Evolutionary conservation across 345 rosid species (phyloP).

Genomic region (Pugionium dolabratum): DNA sequence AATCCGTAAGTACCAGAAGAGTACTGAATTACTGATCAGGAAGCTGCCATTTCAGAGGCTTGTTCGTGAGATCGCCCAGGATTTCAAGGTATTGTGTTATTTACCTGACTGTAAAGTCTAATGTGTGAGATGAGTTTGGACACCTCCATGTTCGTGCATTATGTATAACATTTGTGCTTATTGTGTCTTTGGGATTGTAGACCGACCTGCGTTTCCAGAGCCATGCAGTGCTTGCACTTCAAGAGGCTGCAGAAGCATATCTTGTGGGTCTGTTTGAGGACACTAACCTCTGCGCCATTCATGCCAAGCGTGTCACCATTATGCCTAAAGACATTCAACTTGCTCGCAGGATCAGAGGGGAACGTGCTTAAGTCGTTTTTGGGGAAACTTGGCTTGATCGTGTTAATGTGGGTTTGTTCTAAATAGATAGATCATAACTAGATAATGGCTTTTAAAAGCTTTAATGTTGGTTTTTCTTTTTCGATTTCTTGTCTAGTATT

Average conservation of each 20-base stretch:
- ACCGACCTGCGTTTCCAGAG: slow-evolving; percentile 94
- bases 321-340: slow-evolving; percentile 95
- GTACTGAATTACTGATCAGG: slow-evolving; percentile 92
- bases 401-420: slow-evolving; percentile 28
- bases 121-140: no score
- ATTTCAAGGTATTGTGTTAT: slow-evolving; percentile 51
- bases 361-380: slow-evolving; percentile 57
- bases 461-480: no score
- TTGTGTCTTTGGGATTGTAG: slow-evolving; percentile 22
- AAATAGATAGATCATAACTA: slow-evolving; percentile 24
- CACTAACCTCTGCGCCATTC: slow-evolving; percentile 88
- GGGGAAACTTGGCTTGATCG: background rate
- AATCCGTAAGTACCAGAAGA: slow-evolving; percentile 95
- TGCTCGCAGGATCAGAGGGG: slow-evolving; percentile 86
- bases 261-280: slow-evolving; percentile 88
- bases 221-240: slow-evolving; percentile 83
- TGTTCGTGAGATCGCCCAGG: slow-evolving; percentile 97
- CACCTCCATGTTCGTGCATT: no score
- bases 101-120: background rate
- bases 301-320: slow-evolving; percentile 87
- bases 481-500: no score
- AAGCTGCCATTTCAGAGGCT: slow-evolving; percentile 95
- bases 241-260: slow-evolving; percentile 93
- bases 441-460: slow-evolving; percentile 8
- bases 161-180: no score